phyloP scores from a whole-genome alignment of 2,329 filamentous ascomycete genomes.

The Trichoderma atrobrunneum region DNA sequence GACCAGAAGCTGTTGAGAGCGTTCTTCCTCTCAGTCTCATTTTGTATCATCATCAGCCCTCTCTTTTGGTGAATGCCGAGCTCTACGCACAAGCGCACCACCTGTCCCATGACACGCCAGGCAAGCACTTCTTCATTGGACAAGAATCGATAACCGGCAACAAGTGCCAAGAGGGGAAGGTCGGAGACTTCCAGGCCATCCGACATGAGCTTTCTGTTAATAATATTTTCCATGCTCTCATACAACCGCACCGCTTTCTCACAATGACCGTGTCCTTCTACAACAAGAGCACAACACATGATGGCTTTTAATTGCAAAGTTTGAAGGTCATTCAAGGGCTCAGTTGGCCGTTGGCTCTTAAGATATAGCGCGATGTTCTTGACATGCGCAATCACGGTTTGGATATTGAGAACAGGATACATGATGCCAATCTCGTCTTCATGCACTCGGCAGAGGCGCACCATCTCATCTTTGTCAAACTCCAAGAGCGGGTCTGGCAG shows the following conservation, averaged over 20 bases:
- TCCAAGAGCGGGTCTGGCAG: slow-evolving; percentile 73
- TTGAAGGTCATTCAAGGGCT: slow-evolving; percentile 47
- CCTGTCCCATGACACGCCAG: slow-evolving; percentile 83
- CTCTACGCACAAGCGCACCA: slow-evolving; percentile 74
- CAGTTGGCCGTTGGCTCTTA: slow-evolving; percentile 35
- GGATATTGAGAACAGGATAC: slow-evolving; percentile 82
- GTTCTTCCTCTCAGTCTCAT: slow-evolving; percentile 65
- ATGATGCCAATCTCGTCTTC: slow-evolving; percentile 90
- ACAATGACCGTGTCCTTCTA: slow-evolving; percentile 78
- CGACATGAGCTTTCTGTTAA: slow-evolving; percentile 64
- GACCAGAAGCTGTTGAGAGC: slow-evolving; percentile 80
- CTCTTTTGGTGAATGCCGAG: slow-evolving; percentile 79
- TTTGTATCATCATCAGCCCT: slow-evolving; percentile 65
- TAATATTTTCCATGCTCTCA: slow-evolving; percentile 67
- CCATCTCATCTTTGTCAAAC: slow-evolving; percentile 73
- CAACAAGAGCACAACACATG: slow-evolving; percentile 71
- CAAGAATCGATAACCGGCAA: slow-evolving; percentile 73
- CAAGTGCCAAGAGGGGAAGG: slow-evolving; percentile 51
- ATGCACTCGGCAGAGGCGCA: slow-evolving; percentile 74
- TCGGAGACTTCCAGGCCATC: slow-evolving; percentile 47
- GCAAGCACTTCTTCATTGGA: slow-evolving; percentile 81
- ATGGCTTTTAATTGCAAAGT: slow-evolving; percentile 78
- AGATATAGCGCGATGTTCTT: slow-evolving; percentile 70
- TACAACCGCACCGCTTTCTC: slow-evolving; percentile 70
- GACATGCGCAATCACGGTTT: slow-evolving; percentile 67